phyloP scores from a whole-genome alignment of 768 basidiomycete species.

The Podaxis carcinomalis region DNA sequence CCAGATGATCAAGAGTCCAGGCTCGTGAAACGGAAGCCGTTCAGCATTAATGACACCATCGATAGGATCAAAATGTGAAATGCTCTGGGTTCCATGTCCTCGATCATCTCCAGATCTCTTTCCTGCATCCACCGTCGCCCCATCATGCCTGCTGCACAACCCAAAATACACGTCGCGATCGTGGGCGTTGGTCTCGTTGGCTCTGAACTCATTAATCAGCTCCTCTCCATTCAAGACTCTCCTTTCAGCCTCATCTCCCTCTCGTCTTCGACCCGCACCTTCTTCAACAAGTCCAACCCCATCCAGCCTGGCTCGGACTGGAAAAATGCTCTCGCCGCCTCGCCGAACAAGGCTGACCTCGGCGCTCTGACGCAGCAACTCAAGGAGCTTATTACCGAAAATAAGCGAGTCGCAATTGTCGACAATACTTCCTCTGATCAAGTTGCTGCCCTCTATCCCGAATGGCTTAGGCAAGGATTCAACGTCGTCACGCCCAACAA shows the following conservation, averaged over 20 bases:
- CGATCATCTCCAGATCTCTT: conserved; percentile 6
- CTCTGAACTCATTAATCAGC: conserved; percentile 77
- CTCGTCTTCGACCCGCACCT: conserved; percentile 58
- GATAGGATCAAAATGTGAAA: not conserved
- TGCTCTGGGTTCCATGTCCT: not conserved
- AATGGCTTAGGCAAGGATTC: conserved; percentile 72
- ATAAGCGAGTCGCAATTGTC: conserved; percentile 63
- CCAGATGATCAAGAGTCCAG: not conserved
- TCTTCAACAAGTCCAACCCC: conserved; percentile 49
- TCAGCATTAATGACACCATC: conserved; percentile 3
- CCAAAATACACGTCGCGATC: conserved; percentile 59
- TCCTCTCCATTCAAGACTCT: conserved; percentile 54
- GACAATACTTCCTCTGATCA: conserved; percentile 90
- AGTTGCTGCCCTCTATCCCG: conserved; percentile 79
- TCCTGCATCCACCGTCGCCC: not conserved
- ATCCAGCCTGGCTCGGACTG: conserved; percentile 30
- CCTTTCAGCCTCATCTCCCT: conserved; percentile 67
- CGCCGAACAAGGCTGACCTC: conserved; percentile 45
- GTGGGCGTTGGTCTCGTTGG: conserved; percentile 95
- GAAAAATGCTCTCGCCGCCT: conserved; percentile 34
- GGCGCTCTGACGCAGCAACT: conserved; percentile 42
- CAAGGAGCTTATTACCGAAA: conserved; percentile 39
- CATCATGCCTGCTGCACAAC: conserved; percentile 20
- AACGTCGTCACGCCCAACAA: conserved; percentile 96
- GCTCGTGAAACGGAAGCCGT: not conserved